These are phyloP conservation scores for Talaromyces borbonicus DNA, from an alignment of 495 filamentous ascomycete species.

Conservation along the genomic window DNA sequence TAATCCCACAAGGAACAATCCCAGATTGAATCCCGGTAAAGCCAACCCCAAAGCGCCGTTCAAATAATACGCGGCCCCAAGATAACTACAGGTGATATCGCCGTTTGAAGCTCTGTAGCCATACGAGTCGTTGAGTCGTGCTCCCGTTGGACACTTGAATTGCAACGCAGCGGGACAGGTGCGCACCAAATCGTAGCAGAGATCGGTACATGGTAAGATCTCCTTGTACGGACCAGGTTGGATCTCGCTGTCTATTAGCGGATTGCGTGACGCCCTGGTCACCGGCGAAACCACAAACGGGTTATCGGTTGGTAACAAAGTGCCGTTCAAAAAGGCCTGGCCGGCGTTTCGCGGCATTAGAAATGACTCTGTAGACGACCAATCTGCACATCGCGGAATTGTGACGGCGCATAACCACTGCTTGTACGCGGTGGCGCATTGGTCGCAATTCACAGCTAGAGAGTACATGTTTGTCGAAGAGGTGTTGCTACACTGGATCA, in stretches of 20 bases:
- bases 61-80: slow-evolving; percentile 45
- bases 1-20: slow-evolving; percentile 1
- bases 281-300: slow-evolving; percentile 20
- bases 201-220: slow-evolving; percentile 70
- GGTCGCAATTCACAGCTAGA: slow-evolving; percentile 58
- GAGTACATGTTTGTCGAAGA: slow-evolving; percentile 64
- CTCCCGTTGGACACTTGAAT: slow-evolving; percentile 64
- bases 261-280: slow-evolving; percentile 51
- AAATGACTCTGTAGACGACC: slow-evolving; percentile 41
- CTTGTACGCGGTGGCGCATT: slow-evolving; percentile 77
- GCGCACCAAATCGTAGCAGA: slow-evolving; percentile 75
- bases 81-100: slow-evolving; percentile 46
- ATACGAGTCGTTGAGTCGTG: slow-evolving; percentile 58
- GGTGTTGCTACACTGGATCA: slow-evolving; percentile 79
- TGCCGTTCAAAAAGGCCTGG: slow-evolving; percentile 59
- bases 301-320: slow-evolving; percentile 29
- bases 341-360: slow-evolving; percentile 60
- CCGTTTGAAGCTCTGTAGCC: slow-evolving; percentile 35
- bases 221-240: slow-evolving; percentile 90
- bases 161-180: slow-evolving; percentile 71
- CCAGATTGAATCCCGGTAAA: not conserved
- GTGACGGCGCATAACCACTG: slow-evolving; percentile 88
- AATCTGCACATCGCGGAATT: slow-evolving; percentile 87
- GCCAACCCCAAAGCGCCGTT: slow-evolving; percentile 12
- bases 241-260: slow-evolving; percentile 58